phyloP scores from a whole-genome alignment of 352 stramenopile genomes.

The Globisporangium nodosum region DNA sequence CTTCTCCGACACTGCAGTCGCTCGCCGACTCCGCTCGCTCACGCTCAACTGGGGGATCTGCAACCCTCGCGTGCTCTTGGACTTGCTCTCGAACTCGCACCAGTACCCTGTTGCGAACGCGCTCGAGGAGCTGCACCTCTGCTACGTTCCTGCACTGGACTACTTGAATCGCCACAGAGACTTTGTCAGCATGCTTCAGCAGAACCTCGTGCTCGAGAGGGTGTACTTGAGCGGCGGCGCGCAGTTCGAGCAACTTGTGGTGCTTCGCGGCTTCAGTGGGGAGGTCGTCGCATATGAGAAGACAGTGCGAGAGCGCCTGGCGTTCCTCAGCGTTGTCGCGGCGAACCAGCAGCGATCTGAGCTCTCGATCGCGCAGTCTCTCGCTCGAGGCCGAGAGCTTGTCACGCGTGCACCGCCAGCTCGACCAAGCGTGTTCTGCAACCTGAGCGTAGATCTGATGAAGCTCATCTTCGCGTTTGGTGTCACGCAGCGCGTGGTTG shows the following conservation, averaged over 20 bases:
- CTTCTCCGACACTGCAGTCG: not conserved
- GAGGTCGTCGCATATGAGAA: not conserved
- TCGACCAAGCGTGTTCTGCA: not conserved
- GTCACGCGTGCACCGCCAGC: not conserved
- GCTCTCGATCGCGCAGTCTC: not conserved
- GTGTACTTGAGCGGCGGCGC: constrained; percentile 1
- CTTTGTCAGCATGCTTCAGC: not conserved
- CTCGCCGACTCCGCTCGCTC: constrained; percentile 1
- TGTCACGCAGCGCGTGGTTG: not conserved
- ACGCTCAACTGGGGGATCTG: constrained; percentile 4
- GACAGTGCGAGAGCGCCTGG: not conserved
- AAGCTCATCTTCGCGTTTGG: not conserved
- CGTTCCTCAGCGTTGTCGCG: not conserved
- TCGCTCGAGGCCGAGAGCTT: not conserved
- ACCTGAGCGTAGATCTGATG: not conserved
- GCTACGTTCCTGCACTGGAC: not conserved
- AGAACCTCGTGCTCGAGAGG: not conserved
- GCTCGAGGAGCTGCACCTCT: not conserved
- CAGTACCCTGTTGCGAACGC: not conserved
- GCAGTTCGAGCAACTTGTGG: not conserved
- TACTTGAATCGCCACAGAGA: not conserved
- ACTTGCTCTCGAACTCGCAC: not conserved
- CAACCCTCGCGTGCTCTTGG: constrained; percentile 2
- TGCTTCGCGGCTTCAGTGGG: not conserved
- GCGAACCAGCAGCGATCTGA: not conserved